These are phyloP conservation scores for Datura wrightii DNA, from an alignment of 257 asterid genomes.

Conservation along the genomic window DNA sequence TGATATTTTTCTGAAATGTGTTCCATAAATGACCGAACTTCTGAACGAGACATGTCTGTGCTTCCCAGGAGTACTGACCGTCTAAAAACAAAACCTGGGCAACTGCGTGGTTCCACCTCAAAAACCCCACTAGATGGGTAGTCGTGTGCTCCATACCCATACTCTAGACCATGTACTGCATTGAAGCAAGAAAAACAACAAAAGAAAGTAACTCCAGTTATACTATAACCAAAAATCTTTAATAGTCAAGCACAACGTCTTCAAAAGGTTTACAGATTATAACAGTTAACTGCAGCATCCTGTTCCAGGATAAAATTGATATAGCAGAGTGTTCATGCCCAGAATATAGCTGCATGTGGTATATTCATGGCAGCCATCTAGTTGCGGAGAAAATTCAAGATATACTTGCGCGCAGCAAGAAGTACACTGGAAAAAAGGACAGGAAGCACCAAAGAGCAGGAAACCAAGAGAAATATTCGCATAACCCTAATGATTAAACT, in stretches of 20 bases:
- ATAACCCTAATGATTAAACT: neutral
- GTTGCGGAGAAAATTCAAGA: neutral
- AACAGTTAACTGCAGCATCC: neutral
- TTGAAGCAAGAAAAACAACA: slow-evolving; percentile 27
- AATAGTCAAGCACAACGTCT: neutral
- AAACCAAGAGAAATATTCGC: neutral
- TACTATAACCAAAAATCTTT: neutral
- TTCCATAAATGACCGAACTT: slow-evolving; percentile 80
- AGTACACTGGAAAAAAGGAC: neutral
- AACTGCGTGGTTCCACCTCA: slow-evolving; percentile 88
- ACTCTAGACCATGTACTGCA: slow-evolving; percentile 84
- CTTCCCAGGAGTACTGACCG: slow-evolving; percentile 80
- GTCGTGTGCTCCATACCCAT: slow-evolving; percentile 94
- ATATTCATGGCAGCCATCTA: neutral
- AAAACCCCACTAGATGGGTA: slow-evolving; percentile 87
- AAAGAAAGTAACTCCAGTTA: slow-evolving; percentile 22
- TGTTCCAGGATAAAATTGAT: neutral
- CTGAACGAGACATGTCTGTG: slow-evolving; percentile 75
- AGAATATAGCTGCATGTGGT: neutral
- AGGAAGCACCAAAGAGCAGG: slow-evolving; percentile 17
- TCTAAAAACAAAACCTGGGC: slow-evolving; percentile 90
- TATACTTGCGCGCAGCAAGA: neutral
- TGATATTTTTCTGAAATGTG: slow-evolving; percentile 71
- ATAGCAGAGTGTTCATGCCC: slow-evolving; percentile 12
- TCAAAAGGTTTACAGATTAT: neutral